These are phyloP conservation scores for Aspergillus oerlinghausenensis DNA, from an alignment of 2,329 filamentous ascomycete genomes.

Conservation along the genomic window DNA sequence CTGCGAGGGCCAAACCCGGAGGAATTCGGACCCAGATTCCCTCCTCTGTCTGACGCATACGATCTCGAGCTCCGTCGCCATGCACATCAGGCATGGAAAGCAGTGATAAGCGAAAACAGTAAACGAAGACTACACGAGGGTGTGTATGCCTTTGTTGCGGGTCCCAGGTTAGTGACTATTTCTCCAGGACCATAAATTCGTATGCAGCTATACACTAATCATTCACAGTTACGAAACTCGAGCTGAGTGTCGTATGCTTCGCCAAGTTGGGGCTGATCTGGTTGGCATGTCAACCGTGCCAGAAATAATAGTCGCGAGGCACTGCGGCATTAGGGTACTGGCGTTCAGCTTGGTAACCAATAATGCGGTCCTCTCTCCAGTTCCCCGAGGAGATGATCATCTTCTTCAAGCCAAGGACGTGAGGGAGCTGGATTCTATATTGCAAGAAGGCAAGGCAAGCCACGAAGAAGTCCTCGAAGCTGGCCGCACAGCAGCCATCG, in stretches of 20 bases:
- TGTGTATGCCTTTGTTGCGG: constrained; percentile 61
- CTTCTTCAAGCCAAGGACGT: constrained; percentile 48
- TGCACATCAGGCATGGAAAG: constrained; percentile 55
- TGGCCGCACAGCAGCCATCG: constrained; percentile 54
- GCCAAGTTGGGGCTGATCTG: constrained; percentile 59
- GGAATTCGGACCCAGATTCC: constrained; percentile 60
- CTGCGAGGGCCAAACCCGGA: constrained; percentile 60
- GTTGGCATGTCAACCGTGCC: constrained; percentile 68
- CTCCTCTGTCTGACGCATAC: constrained; percentile 62
- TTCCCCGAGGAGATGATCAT: constrained; percentile 54
- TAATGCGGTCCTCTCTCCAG: constrained; percentile 56
- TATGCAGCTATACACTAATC: background rate
- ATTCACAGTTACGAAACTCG: constrained; percentile 56
- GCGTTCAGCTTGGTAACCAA: constrained; percentile 66
- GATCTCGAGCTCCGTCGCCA: constrained; percentile 56
- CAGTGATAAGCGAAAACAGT: constrained; percentile 42
- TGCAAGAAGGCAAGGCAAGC: constrained; percentile 58
- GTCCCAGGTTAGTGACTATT: constrained; percentile 51
- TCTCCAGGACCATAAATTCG: background rate
- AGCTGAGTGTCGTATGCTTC: constrained; percentile 60
- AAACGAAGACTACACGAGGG: constrained; percentile 57
- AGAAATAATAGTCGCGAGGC: constrained; percentile 62
- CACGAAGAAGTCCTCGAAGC: constrained; percentile 63
- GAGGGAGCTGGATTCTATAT: constrained; percentile 50
- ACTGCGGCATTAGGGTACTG: constrained; percentile 59